Conservation (phyloP, 2,329 filamentous ascomycete genomes). For the Pleurostoma richardsiae region DNA sequence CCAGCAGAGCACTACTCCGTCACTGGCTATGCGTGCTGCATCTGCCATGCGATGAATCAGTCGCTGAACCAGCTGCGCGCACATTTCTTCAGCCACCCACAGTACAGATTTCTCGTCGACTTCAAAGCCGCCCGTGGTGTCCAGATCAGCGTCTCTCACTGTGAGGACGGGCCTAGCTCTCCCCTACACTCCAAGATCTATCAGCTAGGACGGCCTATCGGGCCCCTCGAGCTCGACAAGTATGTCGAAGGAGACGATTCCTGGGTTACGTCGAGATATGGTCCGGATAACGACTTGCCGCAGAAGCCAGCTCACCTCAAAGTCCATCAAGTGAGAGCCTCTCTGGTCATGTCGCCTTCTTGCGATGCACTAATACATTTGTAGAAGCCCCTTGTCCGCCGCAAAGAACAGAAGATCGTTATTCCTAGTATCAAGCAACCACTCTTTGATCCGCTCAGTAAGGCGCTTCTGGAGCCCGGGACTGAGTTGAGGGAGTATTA, state of each 20-base stretch:
- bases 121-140: slow-evolving; percentile 28
- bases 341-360: not conserved
- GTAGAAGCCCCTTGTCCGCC: slow-evolving; percentile 4
- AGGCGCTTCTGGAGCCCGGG: slow-evolving; percentile 43
- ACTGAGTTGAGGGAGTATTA: slow-evolving; percentile 36
- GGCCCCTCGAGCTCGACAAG: slow-evolving; percentile 38
- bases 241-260: slow-evolving; percentile 39
- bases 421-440: slow-evolving; percentile 46
- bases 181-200: slow-evolving; percentile 25
- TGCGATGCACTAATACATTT: not conserved
- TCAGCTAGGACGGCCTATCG: slow-evolving; percentile 35
- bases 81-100: slow-evolving; percentile 43
- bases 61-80: slow-evolving; percentile 41
- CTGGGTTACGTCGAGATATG: slow-evolving; percentile 37
- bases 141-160: slow-evolving; percentile 32
- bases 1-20: slow-evolving; percentile 39
- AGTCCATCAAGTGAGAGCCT: not conserved
- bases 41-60: slow-evolving; percentile 42
- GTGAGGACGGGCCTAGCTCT: slow-evolving; percentile 8
- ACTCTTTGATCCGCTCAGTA: slow-evolving; percentile 54
- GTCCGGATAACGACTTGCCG: slow-evolving; percentile 27
- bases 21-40: slow-evolving; percentile 45
- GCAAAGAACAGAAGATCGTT: slow-evolving; percentile 26
- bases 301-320: not conserved
- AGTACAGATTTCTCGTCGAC: slow-evolving; percentile 37